Evolutionary conservation across 768 basidiomycete genomes (phyloP), one percentile per base, ranked within the genome.

Genomic region (Pleurotus cornucopiae): DNA sequence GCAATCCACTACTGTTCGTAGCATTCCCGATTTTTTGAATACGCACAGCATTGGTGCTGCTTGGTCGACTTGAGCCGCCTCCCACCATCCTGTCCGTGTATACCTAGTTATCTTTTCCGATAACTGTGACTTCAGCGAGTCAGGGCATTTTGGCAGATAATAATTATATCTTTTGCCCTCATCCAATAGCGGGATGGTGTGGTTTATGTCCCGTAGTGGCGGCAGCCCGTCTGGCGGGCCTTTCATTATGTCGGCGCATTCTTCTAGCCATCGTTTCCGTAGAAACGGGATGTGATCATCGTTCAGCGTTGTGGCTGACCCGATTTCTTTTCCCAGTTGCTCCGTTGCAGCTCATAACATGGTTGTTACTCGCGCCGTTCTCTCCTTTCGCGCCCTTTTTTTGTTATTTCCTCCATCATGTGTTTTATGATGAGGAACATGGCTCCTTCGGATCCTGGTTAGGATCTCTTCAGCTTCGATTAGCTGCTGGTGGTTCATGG

Each of bases 131-230:
- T 62, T 51, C 2, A 74, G 34, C 0, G 71, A 58, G 11, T 70
- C 59, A 0, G 71, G 68, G 47, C 76, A 77, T 7, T 62, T 45
- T 0, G 73, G 69, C 1, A 65, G 11, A 9, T 67, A 63, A 46
- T 71, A 71, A 0, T 62, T 54, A 54, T 75, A 76, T 6, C 43
- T 34, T 49, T 64, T 65, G 0, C 62, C 54, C 6, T 71, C 64
- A 40, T 77, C 71, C 3, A 75, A 70, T 0, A 76, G 57, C 6
- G 67, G 62, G 12, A 78, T 77, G 1, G 60, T 55, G 48, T 77
- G 74, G 56, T 78, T 77, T 0, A 78, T 64, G 3, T 63, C 71
- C 6, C 67, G 21, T 26, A 68, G 57, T 2, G 72, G 72, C 0
- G 75, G 76, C 16, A 75, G 41, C 23, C 60, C 49, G 4, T 56